Base-by-base conservation (phyloP, 1,284 basidiomycete species). In the Schizophyllum amplum region DNA sequence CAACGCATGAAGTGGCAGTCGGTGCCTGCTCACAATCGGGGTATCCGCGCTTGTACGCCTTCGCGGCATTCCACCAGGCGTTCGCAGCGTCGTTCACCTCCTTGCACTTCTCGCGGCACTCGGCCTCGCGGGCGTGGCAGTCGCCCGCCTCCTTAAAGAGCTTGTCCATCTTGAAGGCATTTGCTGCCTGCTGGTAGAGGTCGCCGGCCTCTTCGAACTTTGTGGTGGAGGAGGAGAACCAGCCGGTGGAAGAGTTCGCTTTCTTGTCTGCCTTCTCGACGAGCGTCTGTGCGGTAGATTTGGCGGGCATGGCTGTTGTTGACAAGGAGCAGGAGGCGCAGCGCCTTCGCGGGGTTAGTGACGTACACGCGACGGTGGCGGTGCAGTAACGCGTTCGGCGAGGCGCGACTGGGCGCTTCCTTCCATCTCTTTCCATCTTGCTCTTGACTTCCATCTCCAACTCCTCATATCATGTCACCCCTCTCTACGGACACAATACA, bases 11-110 rank as follows among this genome's bases (percentile, higher is more conserved):
- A 33, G 15, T 50, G 53, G 23, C 51, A 48, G 56, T 48, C 9
- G 54, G 54, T 11, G 27, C 49, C 26, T 7, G 74, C 86, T 69
- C 66, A 95, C 94, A 76, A 63, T 91, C 87, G 11, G 93, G 92
- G 68, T 82, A 84, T 20, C 84, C 85, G 71, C 89, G 83, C 77
- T 97, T 98, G 77, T 90, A 98, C 24, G 90, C 86, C 75, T 97
- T 98, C 42, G 91, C 86, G 21, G 95, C 94, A 67, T 95, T 95
- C 90, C 94, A 96, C 86, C 90, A 98, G 17, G 94, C 93, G 69
- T 95, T 95, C 33, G 93, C 90, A n/a, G 94, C 94, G 64, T 97
- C 95, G 62, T 92, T 93, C 51, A 72, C 74, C 73, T 97, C 94
- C 57, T 89, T 86, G 65, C 84, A 87, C 64, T 87, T 86, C 72